phyloP scores from a whole-genome alignment of 768 basidiomycete genomes.

The Suillus paluster region DNA sequence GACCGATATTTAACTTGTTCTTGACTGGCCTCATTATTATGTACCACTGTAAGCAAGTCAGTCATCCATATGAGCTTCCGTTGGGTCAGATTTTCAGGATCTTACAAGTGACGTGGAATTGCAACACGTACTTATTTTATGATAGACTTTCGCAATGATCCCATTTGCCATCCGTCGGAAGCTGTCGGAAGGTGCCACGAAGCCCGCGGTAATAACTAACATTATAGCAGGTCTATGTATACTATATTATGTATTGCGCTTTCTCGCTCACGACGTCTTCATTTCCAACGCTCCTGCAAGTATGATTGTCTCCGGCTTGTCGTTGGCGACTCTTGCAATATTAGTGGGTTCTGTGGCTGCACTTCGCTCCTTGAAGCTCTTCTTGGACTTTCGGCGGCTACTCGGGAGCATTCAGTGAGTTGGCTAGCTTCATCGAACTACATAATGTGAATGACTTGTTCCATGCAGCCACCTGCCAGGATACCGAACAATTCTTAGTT shows the following conservation, averaged over 20 bases:
- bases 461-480: slow-evolving; percentile 10
- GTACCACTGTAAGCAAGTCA: no score
- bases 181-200: no score
- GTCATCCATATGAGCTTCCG: no score
- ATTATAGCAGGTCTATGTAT: not conserved
- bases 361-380: slow-evolving; percentile 6
- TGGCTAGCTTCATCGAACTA: not conserved
- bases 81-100: no score
- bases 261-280: not conserved
- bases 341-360: slow-evolving; percentile 8
- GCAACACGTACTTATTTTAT: no score
- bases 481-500: slow-evolving; percentile 7
- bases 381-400: slow-evolving; percentile 10
- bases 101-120: no score
- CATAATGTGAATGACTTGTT: no score
- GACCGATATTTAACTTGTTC: not conserved
- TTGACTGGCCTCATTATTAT: not conserved
- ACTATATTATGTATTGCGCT: no score
- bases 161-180: no score
- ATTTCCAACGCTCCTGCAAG: not conserved
- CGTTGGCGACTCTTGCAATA: slow-evolving; percentile 6
- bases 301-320: slow-evolving; percentile 10
- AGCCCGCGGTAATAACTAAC: not conserved
- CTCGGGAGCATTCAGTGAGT: slow-evolving; percentile 11
- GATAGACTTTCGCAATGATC: not conserved